Evolutionary conservation across 257 asterid species (phyloP), one percentile per base, ranked within the genome.

Genomic region (Ilex aquifolium): DNA sequence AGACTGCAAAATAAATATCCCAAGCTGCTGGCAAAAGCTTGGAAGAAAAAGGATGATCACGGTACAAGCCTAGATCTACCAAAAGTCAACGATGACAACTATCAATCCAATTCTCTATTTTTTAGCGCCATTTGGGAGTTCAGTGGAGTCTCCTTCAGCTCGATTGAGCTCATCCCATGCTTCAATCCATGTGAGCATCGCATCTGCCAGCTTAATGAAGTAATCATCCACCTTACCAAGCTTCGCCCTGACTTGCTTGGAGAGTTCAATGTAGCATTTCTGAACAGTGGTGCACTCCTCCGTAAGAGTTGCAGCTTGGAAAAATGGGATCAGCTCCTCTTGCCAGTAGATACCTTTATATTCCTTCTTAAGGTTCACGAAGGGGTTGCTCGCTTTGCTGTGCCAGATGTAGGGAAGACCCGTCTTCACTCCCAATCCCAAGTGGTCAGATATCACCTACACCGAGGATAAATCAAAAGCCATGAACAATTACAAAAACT

Each of bases 291-390:
- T 76, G 52, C 83, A 60, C 0, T 83, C 86, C 68, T 80, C 76
- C 5, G 90, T 67, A 14, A 83, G 78, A 7, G 71, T 54, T 2
- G 69, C 85, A 0, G 68, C 46, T 49, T 83, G 90, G 76, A 83
- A 83, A 73, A 83, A 83, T 5, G 90, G 90, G 54, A 83, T 83
- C 56, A 83, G 59, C 67, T 78, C 85, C 73, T 83, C 90, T 76
- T 83, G 90, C 90, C 90, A 83, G 62, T 80, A 83, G 59, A 83
- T 83, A 29, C 90, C 90, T 32, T 83, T 83, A 81, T 83, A 83
- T 67, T 83, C 90, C 55, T 83, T 83, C 75, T 74, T 83, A 2
- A 83, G 79, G 78, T 83, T 83, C 70, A 83, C 90, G 49, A 83
- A 83, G 0, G 90, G 90, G 46, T 83, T 83, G 78, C 90, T 83